A percentile compares a stretch with the other conserved stretches of the same genome.
These are phyloP conservation scores for Populus trichocarpa DNA, from an alignment of 441 rosid species.

Conservation along the genomic window DNA sequence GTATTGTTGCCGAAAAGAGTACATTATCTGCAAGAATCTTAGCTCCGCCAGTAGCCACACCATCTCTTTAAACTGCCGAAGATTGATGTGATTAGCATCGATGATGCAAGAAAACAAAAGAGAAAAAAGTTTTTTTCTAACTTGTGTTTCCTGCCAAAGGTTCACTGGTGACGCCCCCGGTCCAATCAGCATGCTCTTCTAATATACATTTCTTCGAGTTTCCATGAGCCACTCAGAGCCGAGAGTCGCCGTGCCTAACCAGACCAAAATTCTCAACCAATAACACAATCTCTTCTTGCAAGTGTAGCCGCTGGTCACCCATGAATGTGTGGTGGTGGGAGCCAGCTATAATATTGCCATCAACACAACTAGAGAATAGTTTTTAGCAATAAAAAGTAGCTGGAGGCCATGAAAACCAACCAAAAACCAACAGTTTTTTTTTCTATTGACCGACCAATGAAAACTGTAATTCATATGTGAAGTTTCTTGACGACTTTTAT, in stretches of 20 bases:
- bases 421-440: too few relatives aligned
- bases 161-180: background rate
- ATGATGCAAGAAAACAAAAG: background rate
- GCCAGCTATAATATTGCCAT: background rate
- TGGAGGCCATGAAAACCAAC: background rate
- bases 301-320: too few relatives aligned
- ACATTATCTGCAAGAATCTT: background rate
- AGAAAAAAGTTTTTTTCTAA: too few relatives aligned
- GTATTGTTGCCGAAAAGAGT: background rate
- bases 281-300: too few relatives aligned
- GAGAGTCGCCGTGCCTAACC: too few relatives aligned
- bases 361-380: background rate
- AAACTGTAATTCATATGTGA: too few relatives aligned
- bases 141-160: background rate
- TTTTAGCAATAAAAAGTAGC: background rate
- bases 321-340: background rate
- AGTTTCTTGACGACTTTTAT: too few relatives aligned
- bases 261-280: too few relatives aligned
- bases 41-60: background rate
- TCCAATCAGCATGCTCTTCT: too few relatives aligned
- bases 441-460: too few relatives aligned
- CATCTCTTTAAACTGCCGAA: background rate
- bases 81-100: background rate
- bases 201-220: too few relatives aligned
- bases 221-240: too few relatives aligned